phyloP scores from a whole-genome alignment of 2,329 filamentous ascomycete species.

The Cladorrhinum sp. region DNA sequence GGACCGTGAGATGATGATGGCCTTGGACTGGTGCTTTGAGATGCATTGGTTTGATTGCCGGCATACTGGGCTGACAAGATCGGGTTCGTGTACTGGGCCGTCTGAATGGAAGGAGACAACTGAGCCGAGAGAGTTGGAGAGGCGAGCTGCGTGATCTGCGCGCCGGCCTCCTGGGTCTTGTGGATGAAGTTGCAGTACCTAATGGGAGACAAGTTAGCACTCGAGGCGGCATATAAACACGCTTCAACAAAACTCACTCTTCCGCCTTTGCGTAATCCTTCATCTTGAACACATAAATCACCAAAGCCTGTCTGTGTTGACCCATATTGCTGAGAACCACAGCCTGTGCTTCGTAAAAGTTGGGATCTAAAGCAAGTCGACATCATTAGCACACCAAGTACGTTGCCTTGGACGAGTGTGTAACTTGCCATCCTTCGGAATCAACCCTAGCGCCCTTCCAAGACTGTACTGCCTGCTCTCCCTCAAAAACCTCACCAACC shows the following conservation, averaged over 20 bases:
- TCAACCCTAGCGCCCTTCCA: constrained; percentile 69
- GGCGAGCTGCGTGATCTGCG: not conserved
- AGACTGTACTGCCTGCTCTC: constrained; percentile 78
- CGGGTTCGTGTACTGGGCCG: not conserved
- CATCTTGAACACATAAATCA: constrained; percentile 96
- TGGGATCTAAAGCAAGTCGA: constrained; percentile 56
- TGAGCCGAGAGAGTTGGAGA: constrained; percentile 23
- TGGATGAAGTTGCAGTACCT: constrained; percentile 90
- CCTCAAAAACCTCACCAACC: constrained; percentile 71
- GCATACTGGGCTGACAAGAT: no score
- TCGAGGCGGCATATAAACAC: not conserved
- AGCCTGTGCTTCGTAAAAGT: constrained; percentile 85
- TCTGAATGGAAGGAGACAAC: not conserved
- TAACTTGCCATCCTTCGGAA: constrained; percentile 72
- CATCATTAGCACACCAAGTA: not conserved
- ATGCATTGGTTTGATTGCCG: no score
- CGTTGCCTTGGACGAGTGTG: not conserved
- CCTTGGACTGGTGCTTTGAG: constrained; percentile 31
- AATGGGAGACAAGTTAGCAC: not conserved
- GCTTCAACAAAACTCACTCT: constrained; percentile 60
- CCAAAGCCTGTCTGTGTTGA: constrained; percentile 90
- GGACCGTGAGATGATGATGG: constrained; percentile 23
- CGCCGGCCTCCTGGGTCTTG: constrained; percentile 50
- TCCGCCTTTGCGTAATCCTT: constrained; percentile 85
- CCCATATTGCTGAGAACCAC: constrained; percentile 93